Percentiles rank a stretch among this genome's conserved stretches.
phyloP scores from a whole-genome alignment of 1,284 basidiomycete genomes.

The Pterulicium gracile region DNA sequence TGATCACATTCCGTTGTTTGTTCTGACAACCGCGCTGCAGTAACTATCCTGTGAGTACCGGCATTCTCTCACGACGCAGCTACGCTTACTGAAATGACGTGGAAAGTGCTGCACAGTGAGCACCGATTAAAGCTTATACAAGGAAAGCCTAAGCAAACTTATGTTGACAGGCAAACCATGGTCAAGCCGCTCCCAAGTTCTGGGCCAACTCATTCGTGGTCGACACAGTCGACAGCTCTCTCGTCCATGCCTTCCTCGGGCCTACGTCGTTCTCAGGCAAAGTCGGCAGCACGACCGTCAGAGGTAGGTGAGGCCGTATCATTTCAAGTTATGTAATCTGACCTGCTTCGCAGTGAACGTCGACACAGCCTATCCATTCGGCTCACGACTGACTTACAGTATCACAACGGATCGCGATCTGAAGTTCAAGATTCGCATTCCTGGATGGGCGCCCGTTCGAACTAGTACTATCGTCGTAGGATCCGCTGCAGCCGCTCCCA shows the following conservation, averaged over 20 bases:
- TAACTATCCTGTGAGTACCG: conserved; percentile 20
- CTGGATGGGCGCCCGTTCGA: conserved; percentile 20
- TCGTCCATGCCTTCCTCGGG: conserved; percentile 26
- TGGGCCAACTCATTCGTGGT: conserved; percentile 28
- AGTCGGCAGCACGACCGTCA: conserved; percentile 20
- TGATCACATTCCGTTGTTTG: too few relatives aligned
- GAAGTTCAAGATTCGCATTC: conserved; percentile 25
- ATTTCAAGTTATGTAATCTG: conserved; percentile 5
- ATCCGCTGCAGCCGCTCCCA: conserved; percentile 13
- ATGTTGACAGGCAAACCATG: conserved; percentile 21
- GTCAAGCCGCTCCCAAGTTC: conserved; percentile 28
- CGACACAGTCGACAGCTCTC: conserved; percentile 16
- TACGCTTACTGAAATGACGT: background rate
- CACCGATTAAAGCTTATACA: background rate
- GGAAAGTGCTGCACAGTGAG: background rate
- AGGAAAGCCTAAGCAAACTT: background rate
- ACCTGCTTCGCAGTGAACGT: conserved; percentile 16
- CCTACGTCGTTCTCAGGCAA: conserved; percentile 22
- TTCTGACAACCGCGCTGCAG: conserved; percentile 11
- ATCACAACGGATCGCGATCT: conserved; percentile 20
- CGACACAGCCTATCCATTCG: conserved; percentile 26
- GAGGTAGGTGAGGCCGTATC: conserved; percentile 15
- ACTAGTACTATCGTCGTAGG: conserved; percentile 18
- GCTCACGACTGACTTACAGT: conserved; percentile 22
- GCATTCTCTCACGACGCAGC: background rate